Conservation (phyloP, 2,329 filamentous ascomycete genomes). For the Paecilomyces variotii region DNA sequence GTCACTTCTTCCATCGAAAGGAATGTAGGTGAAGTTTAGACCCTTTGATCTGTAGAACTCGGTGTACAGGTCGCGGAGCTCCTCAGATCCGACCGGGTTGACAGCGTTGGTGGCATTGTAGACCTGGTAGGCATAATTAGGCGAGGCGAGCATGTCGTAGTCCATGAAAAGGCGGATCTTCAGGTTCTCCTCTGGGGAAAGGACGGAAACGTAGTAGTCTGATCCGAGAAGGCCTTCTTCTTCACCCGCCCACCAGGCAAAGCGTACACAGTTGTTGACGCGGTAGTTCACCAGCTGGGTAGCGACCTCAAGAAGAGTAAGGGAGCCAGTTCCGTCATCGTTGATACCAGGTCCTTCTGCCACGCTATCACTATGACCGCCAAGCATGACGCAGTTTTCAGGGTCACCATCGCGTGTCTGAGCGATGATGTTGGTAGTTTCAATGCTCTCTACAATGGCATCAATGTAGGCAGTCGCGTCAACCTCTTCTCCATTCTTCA, state of each 20-base stretch:
- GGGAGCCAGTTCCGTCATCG: slow-evolving; percentile 64
- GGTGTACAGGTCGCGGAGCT: slow-evolving; percentile 60
- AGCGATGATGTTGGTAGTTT: slow-evolving; percentile 53
- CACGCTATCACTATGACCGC: slow-evolving; percentile 56
- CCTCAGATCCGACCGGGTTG: slow-evolving; percentile 56
- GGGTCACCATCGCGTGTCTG: slow-evolving; percentile 52
- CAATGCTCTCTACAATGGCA: slow-evolving; percentile 38
- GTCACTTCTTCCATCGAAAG: slow-evolving; percentile 72
- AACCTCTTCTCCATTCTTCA: slow-evolving; percentile 39
- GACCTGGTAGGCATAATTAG: slow-evolving; percentile 50
- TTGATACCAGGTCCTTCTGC: slow-evolving; percentile 63
- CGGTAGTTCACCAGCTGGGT: slow-evolving; percentile 60
- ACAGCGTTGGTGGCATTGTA: slow-evolving; percentile 50
- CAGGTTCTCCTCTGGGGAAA: slow-evolving; percentile 42
- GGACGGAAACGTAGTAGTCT: slow-evolving; percentile 47
- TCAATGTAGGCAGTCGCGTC: slow-evolving; percentile 33
- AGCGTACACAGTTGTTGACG: slow-evolving; percentile 62
- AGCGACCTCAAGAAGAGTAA: slow-evolving; percentile 53
- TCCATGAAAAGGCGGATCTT: slow-evolving; percentile 62
- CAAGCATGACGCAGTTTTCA: slow-evolving; percentile 51
- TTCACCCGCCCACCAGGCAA: slow-evolving; percentile 58
- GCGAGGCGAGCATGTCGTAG: slow-evolving; percentile 62
- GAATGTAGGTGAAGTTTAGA: slow-evolving; percentile 60
- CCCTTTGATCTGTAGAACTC: slow-evolving; percentile 57
- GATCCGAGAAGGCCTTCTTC: slow-evolving; percentile 57